These are phyloP conservation scores for Lactarius hengduanensis DNA, from an alignment of 768 basidiomycete species.

Conservation along the genomic window DNA sequence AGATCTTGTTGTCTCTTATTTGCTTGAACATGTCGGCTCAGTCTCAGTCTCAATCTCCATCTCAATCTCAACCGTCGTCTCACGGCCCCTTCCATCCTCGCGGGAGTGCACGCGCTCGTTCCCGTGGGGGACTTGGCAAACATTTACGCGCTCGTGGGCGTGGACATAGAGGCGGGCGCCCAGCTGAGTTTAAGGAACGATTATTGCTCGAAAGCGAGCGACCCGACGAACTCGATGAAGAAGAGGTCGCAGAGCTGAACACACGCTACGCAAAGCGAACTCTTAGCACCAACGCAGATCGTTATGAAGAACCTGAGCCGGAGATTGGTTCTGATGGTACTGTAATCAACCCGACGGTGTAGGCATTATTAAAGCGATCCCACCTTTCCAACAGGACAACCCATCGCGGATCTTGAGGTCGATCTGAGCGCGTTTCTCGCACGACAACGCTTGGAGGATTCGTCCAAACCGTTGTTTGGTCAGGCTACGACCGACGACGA, in stretches of 20 bases:
- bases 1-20: conserved; percentile 17
- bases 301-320: conserved; percentile 69
- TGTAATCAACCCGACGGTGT: conserved; percentile 19
- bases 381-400: conserved; percentile 50
- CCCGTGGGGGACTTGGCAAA: conserved; percentile 70
- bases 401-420: conserved; percentile 65
- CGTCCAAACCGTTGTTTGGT: conserved; percentile 10
- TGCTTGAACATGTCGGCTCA: neutral
- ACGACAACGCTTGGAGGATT: conserved; percentile 53
- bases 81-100: neutral
- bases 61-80: conserved; percentile 1
- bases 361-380: neutral
- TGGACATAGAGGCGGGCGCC: conserved; percentile 57
- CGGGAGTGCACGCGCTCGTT: conserved; percentile 51
- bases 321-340: conserved; percentile 71
- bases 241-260: conserved; percentile 48
- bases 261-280: conserved; percentile 56
- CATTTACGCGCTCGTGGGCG: conserved; percentile 70
- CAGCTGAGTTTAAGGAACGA: conserved; percentile 63
- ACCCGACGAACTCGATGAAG: conserved; percentile 41
- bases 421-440: conserved; percentile 68
- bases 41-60: neutral
- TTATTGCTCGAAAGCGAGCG: conserved; percentile 61
- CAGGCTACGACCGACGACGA: conserved; percentile 44
- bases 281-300: conserved; percentile 68